Evolutionary conservation across 352 stramenopile genomes (phyloP), one percentile per base, ranked within the genome.

Genomic region (Phytophthora citrophthora): DNA sequence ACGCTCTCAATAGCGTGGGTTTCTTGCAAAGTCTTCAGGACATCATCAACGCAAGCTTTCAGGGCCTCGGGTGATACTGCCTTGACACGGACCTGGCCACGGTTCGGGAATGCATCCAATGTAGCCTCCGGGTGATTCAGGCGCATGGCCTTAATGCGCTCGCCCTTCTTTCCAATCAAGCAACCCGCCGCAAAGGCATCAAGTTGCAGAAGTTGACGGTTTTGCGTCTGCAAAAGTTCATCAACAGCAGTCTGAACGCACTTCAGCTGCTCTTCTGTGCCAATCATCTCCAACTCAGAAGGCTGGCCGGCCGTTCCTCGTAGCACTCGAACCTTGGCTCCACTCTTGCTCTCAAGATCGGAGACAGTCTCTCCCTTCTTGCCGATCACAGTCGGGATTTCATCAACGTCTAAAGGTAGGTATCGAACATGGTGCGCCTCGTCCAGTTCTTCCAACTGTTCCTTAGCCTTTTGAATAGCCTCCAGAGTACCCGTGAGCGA

Each of bases 361-460:
- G 74, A 81, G 34, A 94, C 82, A 41, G 86, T 94, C 54, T 90
- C 81, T 11, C 86, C 86, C 52, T 92, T 92, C 70, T 90, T 89
- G 20, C 86, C 86, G 36, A 94, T 92, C 7, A 94, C 73, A 34
- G 67, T 88, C 8, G 86, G 70, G 44, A 94, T 83, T 63, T 94
- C 86, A 60, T 94, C 86, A 18, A 83, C 52, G 64, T 94, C 86
- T 5, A 94, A 56, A 8, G 86, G 86, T 31, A 91, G 29, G 41
- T 91, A 91, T 4, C 73, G 72, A 43, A 92, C 83, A 43, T 87
- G 70, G 47, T 94, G 73, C 0, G 63, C 74, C 16, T 90, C 82
- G 24, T 89, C 83, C 2, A 94, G 56, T 26, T 74, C 68, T 55
- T 90, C 79, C 1, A 94, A 68, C 58, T 76, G 54, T 9, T 72